phyloP scores from a whole-genome alignment of 1,284 basidiomycete genomes.

The Apiotrichum montevideense region DNA sequence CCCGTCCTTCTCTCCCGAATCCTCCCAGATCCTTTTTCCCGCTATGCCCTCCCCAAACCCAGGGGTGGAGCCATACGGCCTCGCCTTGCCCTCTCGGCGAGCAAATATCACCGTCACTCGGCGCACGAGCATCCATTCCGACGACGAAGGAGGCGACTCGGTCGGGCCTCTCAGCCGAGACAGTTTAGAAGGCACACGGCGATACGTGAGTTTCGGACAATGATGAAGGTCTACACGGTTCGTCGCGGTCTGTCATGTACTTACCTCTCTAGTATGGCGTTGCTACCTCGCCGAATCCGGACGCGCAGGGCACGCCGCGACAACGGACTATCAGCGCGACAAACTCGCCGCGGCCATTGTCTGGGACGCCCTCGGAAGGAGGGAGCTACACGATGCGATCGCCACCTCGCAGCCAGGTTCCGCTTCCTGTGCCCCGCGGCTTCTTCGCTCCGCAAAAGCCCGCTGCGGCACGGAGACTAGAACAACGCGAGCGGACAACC shows the following conservation, averaged over 20 bases:
- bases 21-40: background rate
- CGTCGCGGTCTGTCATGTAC: background rate
- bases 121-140: constrained; percentile 11
- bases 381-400: constrained; percentile 17
- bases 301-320: constrained; percentile 6
- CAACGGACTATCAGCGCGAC: constrained; percentile 11
- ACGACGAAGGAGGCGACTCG: constrained; percentile 15
- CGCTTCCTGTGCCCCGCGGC: constrained; percentile 35
- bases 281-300: background rate
- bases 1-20: background rate
- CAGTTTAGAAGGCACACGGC: constrained; percentile 17
- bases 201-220: constrained; percentile 13
- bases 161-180: constrained; percentile 13
- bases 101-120: constrained; percentile 16
- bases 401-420: constrained; percentile 22
- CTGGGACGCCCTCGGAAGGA: constrained; percentile 13
- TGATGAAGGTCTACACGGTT: background rate
- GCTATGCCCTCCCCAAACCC: constrained; percentile 12
- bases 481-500: constrained; percentile 23
- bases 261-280: constrained; percentile 8
- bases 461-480: constrained; percentile 29
- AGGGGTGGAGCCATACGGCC: constrained; percentile 10
- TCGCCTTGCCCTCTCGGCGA: constrained; percentile 15
- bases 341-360: constrained; percentile 8
- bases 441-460: constrained; percentile 42